phyloP scores from a whole-genome alignment of 495 filamentous ascomycete species.

The Podospora sp. region DNA sequence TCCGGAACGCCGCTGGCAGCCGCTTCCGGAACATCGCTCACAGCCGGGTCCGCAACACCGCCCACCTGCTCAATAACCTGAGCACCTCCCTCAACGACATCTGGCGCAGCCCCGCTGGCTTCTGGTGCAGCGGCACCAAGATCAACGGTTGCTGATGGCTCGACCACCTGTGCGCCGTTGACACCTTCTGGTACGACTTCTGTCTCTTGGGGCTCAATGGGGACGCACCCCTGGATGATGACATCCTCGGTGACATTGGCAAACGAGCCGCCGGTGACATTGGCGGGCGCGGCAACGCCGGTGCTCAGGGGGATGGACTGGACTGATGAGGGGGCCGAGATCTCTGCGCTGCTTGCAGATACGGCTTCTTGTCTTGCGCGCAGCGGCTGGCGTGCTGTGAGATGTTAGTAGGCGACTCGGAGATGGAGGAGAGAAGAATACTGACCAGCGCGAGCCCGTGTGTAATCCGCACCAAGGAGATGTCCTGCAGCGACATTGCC shows the following conservation, averaged over 20 bases:
- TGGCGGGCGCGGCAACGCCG: background rate
- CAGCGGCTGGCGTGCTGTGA: background rate
- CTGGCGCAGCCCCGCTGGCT: too few species aligned
- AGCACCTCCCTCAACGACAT: too few species aligned
- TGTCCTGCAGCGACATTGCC: constrained; percentile 7
- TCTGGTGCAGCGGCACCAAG: too few species aligned
- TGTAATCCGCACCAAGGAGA: constrained; percentile 9
- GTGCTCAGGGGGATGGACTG: background rate
- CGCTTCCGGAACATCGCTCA: too few species aligned
- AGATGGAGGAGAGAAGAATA: background rate
- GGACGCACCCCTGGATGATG: background rate
- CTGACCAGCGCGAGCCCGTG: background rate
- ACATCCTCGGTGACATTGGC: background rate
- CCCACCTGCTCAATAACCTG: too few species aligned
- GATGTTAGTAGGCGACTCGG: background rate
- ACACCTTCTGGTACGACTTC: background rate
- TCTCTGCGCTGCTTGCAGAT: background rate
- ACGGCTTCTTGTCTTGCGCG: background rate
- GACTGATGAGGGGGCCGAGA: background rate
- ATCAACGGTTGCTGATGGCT: background rate
- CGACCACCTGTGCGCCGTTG: background rate
- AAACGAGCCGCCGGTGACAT: background rate
- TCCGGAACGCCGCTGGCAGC: too few species aligned
- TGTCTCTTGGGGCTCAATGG: background rate
- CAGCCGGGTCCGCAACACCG: too few species aligned